phyloP scores from a whole-genome alignment of 495 filamentous ascomycete species.

The Daldinia vernicosa region DNA sequence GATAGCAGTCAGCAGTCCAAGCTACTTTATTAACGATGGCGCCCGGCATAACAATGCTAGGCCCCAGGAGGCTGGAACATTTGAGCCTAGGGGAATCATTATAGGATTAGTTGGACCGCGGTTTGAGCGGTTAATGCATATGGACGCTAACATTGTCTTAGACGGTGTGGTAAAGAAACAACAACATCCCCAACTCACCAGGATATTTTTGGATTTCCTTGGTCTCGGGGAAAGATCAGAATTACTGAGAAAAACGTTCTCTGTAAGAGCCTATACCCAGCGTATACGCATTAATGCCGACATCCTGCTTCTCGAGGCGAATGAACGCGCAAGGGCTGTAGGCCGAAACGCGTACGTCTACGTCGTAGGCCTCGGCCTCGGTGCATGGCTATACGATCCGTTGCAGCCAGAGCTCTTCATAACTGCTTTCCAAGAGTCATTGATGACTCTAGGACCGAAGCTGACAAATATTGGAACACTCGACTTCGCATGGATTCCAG shows the following conservation, averaged over 20 bases:
- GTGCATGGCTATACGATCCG: constrained; percentile 42
- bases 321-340: constrained; percentile 34
- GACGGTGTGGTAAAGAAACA: not conserved
- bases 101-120: constrained; percentile 44
- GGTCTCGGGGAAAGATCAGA: not conserved
- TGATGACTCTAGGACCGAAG: not conserved
- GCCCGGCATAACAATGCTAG: constrained; percentile 23
- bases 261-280: constrained; percentile 37
- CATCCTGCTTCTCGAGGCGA: constrained; percentile 47
- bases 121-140: constrained; percentile 38
- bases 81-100: constrained; percentile 42
- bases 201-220: constrained; percentile 36
- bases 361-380: constrained; percentile 51
- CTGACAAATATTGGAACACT: constrained; percentile 26
- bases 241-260: constrained; percentile 4
- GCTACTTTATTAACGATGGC: constrained; percentile 45
- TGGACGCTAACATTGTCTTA: constrained; percentile 36
- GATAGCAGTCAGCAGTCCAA: constrained; percentile 42
- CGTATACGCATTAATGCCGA: constrained; percentile 45
- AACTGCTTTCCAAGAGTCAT: constrained; percentile 32
- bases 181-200: constrained; percentile 34
- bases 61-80: constrained; percentile 3
- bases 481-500: constrained; percentile 31
- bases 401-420: constrained; percentile 39
- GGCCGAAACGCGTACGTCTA: constrained; percentile 47